Base-by-base conservation (phyloP, 176 grass and related monocot genomes). In the Tillandsia leiboldiana region DNA sequence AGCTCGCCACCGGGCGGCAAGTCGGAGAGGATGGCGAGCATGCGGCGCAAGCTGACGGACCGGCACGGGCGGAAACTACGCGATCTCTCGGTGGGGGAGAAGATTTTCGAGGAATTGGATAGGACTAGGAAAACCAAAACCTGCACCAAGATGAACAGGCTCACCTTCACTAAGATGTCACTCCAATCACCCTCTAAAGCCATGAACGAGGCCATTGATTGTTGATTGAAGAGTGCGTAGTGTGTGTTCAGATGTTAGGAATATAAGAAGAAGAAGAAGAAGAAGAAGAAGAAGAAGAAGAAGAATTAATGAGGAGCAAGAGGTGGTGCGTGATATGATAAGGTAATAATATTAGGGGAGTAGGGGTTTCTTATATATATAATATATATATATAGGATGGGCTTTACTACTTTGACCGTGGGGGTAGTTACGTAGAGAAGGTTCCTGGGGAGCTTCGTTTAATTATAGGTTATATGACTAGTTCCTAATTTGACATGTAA, bases 71-170 rank as follows among this genome's bases (percentile, higher is more conserved):
- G 73, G 81, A 79, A 68, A 64, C 77, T 11, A 58, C 50, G 29
- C 48, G 48, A 70, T 12, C 26, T 68, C 83, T 76, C 82, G 11
- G 57, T 71, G 50, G 15, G 53, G 49, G 90, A 90, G 83, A 94
- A 87, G 18, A 94, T 69, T 42, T 65, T 26, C 64, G 90, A 94
- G 9, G 90, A 94, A 49, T 84, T 79, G 53, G 74, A 65, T 13
- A 94, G 83, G 78, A 94, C 84, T 68, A 94, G 75, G 77, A 90
- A 94, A 53, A 94, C 83, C 48, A 89, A 78, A 33, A 74, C 86
- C 71, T 94, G 90, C 26, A 94, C 83, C 61, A 94, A 68, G 56
- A 86, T 58, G 77, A 94, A 94, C 75, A 84, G 1, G 2, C 83
- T 75, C 8, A 73, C 77, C 83, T 87, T 94, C 22, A 61, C 0